phyloP scores from a whole-genome alignment of 768 basidiomycete species.

The Boletus edulis region DNA sequence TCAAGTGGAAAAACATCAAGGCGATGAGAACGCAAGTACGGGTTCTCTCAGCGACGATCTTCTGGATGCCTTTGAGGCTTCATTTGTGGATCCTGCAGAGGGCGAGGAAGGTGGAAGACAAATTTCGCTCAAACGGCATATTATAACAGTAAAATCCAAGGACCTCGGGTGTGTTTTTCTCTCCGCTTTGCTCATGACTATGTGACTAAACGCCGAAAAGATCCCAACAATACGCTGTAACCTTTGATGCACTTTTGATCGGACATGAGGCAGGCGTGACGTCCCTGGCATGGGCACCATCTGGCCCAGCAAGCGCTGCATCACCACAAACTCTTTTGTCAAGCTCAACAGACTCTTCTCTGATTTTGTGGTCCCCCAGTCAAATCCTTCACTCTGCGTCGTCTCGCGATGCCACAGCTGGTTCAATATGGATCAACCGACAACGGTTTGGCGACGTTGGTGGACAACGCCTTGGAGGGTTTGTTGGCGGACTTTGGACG shows the following conservation, averaged over 20 bases:
- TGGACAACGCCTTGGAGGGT: slow-evolving; percentile 87
- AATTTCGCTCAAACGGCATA: slow-evolving; percentile 85
- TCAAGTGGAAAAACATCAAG: slow-evolving; percentile 7
- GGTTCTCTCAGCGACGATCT: slow-evolving; percentile 62
- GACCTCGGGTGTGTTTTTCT: slow-evolving; percentile 16
- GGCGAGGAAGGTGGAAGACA: slow-evolving; percentile 78
- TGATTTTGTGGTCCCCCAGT: slow-evolving; percentile 93
- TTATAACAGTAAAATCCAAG: slow-evolving; percentile 60
- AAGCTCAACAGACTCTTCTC: slow-evolving; percentile 90
- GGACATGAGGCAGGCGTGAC: slow-evolving; percentile 97
- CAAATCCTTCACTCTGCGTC: slow-evolving; percentile 36
- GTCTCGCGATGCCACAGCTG: slow-evolving; percentile 37
- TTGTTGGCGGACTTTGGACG: slow-evolving; percentile 88
- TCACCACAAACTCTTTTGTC: slow-evolving; percentile 66
- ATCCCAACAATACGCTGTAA: slow-evolving; percentile 63
- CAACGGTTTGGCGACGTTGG: slow-evolving; percentile 95
- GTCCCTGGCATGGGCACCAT: slow-evolving; percentile 78
- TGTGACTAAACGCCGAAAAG: slow-evolving; percentile 28
- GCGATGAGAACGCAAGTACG: slow-evolving; percentile 18
- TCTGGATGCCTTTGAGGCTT: slow-evolving; percentile 85
- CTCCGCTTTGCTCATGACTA: slow-evolving; percentile 23
- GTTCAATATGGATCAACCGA: slow-evolving; percentile 83
- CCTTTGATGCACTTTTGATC: slow-evolving; percentile 89
- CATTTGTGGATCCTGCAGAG: slow-evolving; percentile 67
- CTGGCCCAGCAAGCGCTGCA: slow-evolving; percentile 18